Conservation (phyloP, 164 flowering plant genomes). For the Buxus sempervirens region DNA sequence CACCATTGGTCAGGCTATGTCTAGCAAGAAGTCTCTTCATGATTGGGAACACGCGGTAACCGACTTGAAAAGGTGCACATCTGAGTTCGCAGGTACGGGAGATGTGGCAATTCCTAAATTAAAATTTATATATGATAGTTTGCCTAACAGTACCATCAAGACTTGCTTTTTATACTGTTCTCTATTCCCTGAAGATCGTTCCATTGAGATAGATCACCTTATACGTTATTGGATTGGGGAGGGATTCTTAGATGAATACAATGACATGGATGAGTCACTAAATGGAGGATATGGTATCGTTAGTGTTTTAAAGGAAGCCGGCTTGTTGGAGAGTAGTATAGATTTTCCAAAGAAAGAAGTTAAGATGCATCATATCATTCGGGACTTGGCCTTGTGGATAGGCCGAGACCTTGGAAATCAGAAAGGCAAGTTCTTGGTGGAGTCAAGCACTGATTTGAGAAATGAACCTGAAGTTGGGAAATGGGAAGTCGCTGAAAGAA, state of each 20-base stretch:
- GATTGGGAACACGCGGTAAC: background rate
- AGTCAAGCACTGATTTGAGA: too few relatives aligned
- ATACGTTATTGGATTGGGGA: too few relatives aligned
- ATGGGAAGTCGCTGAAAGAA: background rate
- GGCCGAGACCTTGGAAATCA: too few relatives aligned
- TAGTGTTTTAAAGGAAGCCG: too few relatives aligned
- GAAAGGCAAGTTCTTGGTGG: too few relatives aligned
- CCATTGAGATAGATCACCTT: too few relatives aligned
- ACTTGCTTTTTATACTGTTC: constrained; percentile 1
- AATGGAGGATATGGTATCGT: background rate
- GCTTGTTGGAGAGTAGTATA: too few relatives aligned
- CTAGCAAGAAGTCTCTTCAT: background rate
- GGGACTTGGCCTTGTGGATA: too few relatives aligned
- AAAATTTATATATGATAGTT: constrained; percentile 8
- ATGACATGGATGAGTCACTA: background rate
- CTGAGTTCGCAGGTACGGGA: constrained; percentile 9
- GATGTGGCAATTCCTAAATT: constrained; percentile 1
- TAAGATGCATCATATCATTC: too few relatives aligned
- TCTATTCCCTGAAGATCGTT: too few relatives aligned
- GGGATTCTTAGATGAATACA: too few relatives aligned
- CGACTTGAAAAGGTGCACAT: background rate
- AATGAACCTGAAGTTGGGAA: background rate
- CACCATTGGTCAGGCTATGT: background rate
- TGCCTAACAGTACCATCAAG: background rate
- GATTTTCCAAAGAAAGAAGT: too few relatives aligned